Evolutionary conservation across 192 early-diverging fungal species (phyloP).

Genomic region (Gamsiella multidivaricata): DNA sequence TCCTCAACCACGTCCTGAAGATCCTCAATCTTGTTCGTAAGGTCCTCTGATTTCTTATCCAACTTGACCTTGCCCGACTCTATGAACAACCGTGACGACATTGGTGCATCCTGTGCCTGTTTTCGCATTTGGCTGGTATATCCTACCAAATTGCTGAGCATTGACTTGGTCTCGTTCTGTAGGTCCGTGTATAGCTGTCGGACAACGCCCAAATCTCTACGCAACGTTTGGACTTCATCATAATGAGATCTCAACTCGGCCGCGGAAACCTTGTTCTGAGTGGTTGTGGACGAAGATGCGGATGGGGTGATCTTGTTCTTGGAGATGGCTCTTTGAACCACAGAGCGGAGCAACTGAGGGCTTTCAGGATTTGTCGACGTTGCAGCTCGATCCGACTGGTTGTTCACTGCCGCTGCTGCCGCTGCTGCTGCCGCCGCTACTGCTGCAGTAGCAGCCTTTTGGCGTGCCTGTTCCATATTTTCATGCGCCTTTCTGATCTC

Average conservation of each 20-base stretch:
- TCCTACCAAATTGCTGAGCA: constrained; percentile 54
- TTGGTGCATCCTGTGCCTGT: constrained; percentile 39
- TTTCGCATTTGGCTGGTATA: constrained; percentile 51
- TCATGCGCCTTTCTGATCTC: constrained; percentile 56
- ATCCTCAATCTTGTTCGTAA: constrained; percentile 69
- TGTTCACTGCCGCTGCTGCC: not conserved
- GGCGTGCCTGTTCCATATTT: constrained; percentile 22
- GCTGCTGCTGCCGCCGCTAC: constrained; percentile 13
- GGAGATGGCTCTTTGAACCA: constrained; percentile 38
- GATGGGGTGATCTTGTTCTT: constrained; percentile 19
- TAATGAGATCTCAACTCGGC: constrained; percentile 54
- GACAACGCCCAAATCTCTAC: constrained; percentile 60
- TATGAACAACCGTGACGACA: constrained; percentile 61
- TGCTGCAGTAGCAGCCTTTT: constrained; percentile 25
- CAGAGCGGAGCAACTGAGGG: constrained; percentile 24
- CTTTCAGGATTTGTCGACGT: not conserved
- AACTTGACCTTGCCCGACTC: constrained; percentile 69
- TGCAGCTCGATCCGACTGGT: not conserved
- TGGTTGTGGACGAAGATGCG: not conserved
- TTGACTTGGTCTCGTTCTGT: constrained; percentile 54
- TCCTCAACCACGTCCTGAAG: constrained; percentile 75
- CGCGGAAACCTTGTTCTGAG: constrained; percentile 18
- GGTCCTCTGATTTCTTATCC: constrained; percentile 60
- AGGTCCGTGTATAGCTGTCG: constrained; percentile 65
- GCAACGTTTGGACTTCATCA: constrained; percentile 59